Base-by-base conservation (phyloP, 345 rosid genomes). In the Ricinus communis region DNA sequence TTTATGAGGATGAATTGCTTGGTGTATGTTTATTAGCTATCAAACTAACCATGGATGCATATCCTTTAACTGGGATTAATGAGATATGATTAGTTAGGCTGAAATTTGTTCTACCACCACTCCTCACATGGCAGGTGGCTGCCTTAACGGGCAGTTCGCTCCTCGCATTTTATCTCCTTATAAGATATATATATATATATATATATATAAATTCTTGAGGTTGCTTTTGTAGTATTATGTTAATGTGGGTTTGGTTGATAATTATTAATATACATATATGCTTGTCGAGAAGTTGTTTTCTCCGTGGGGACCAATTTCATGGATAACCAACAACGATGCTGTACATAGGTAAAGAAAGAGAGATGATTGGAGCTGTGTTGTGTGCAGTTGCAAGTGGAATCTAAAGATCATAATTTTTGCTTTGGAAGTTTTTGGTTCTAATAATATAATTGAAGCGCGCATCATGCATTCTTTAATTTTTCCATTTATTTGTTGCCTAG, bases 331-430 rank as follows among this genome's bases (percentile, higher is more conserved):
- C n/a, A n/a, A 25, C 38, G 62, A 38, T 24, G 51, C 2, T 33
- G 6, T 33, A n/a, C 2, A 1, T n/a, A n/a, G n/a, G 7, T 46
- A 59, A n/a, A n/a, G 36, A 54, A 24, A 7, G 10, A 36, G 36
- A 5, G 4, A 40, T 40, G 62, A 47, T 70, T 60, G 49, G 65
- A 15, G 47, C 8, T 43, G 31, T 33, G 31, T 43, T 43, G 31
- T 33, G 31, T 19, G 47, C 16, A 19, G n/a, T 27, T 41, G 64
- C 33, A n/a, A 8, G 7, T 49, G 73, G 73, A 70, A 59, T 70
- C 73, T 59, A 43, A 30, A 45, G 14, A 38, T 54, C 40, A 38
- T 24, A 27, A 55, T 27, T 43, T 64, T 51, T 46, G 54, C 68
- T 27, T 21, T 5, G 43, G 43, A 38, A 38, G 43, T 38, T 38